A percentile compares a stretch with the other conserved stretches of the same genome.
Evolutionary conservation across 345 rosid species (phyloP).

Genomic region (Stellera chamaejasme): DNA sequence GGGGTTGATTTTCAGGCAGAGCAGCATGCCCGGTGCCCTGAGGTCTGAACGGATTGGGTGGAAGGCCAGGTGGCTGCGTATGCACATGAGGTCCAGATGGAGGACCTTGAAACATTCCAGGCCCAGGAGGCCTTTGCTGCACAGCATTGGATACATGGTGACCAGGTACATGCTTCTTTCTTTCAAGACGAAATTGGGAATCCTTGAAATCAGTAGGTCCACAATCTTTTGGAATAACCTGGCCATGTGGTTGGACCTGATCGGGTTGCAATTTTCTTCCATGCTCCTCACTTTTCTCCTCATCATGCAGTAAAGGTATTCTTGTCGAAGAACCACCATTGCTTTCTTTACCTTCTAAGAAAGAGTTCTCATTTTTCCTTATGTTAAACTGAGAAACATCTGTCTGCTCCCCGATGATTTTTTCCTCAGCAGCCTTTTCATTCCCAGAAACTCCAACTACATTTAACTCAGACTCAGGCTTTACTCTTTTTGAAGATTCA

Average conservation of each 20-base stretch:
- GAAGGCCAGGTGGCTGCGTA: conserved; percentile 21
- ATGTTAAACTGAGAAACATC: conserved; percentile 16
- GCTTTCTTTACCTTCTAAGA: conserved; percentile 19
- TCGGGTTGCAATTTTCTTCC: conserved; percentile 17
- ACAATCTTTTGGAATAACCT: conserved; percentile 20
- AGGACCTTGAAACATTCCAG: conserved; percentile 31
- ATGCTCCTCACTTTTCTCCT: conserved; percentile 19
- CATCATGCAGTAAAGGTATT: conserved; percentile 21
- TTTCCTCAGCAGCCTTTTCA: conserved; percentile 28
- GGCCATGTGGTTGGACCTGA: conserved; percentile 16
- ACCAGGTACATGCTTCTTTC: conserved; percentile 16
- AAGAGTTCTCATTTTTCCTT: conserved; percentile 15
- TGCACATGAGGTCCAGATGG: conserved; percentile 30
- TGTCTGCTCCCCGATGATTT: conserved; percentile 22
- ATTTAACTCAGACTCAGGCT: too few relatives aligned
- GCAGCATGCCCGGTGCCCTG: conserved; percentile 24
- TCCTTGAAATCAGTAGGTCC: conserved; percentile 10
- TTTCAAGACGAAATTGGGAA: conserved; percentile 22
- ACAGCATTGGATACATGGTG: conserved; percentile 20
- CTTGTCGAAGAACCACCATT: conserved; percentile 18
- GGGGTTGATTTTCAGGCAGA: conserved; percentile 21
- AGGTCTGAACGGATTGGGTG: conserved; percentile 28
- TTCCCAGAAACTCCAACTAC: conserved; percentile 9
- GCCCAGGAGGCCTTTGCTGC: conserved; percentile 33
- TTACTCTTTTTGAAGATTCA: conserved; percentile 4